Conservation (phyloP, 2,329 filamentous ascomycete species). For the Diplodia scrobiculata region DNA sequence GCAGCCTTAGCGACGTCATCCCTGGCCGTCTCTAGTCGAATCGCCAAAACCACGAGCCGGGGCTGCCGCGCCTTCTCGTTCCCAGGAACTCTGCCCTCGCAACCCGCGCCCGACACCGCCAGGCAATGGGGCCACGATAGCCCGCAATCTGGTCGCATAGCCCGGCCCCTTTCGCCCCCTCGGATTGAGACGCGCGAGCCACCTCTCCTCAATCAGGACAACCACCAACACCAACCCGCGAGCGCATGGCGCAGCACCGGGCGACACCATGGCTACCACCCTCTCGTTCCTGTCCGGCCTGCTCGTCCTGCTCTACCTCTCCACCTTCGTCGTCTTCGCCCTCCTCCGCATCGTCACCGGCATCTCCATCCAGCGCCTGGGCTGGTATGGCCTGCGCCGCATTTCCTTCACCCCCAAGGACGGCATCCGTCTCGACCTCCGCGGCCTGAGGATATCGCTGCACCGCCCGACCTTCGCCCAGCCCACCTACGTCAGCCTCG, state of each 20-base stretch:
- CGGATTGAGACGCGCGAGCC: conserved; percentile 23
- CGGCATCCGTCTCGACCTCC: conserved; percentile 85
- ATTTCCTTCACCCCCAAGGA: conserved; percentile 87
- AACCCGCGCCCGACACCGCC: not conserved
- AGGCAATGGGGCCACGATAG: conserved; percentile 29
- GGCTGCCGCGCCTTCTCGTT: conserved; percentile 16
- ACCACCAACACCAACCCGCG: conserved; percentile 1
- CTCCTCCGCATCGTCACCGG: conserved; percentile 89
- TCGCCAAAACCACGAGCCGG: conserved; percentile 15
- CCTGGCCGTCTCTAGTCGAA: conserved; percentile 1
- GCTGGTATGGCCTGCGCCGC: conserved; percentile 86
- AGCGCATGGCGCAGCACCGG: conserved; percentile 33
- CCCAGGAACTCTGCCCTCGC: not conserved
- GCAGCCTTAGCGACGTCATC: conserved; percentile 23
- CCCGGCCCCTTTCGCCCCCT: conserved; percentile 29
- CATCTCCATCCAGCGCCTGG: conserved; percentile 91
- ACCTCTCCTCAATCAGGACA: conserved; percentile 19
- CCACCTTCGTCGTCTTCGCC: conserved; percentile 90
- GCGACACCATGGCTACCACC: conserved; percentile 49
- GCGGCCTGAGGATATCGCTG: conserved; percentile 81
- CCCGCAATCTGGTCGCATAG: conserved; percentile 27
- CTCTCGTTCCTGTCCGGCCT: conserved; percentile 79
- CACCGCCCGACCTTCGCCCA: conserved; percentile 96
- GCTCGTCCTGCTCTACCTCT: conserved; percentile 81
- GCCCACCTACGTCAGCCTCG: conserved; percentile 92